Conservation (phyloP, 495 filamentous ascomycete genomes). For the Penicillium cosmopolitanum region DNA sequence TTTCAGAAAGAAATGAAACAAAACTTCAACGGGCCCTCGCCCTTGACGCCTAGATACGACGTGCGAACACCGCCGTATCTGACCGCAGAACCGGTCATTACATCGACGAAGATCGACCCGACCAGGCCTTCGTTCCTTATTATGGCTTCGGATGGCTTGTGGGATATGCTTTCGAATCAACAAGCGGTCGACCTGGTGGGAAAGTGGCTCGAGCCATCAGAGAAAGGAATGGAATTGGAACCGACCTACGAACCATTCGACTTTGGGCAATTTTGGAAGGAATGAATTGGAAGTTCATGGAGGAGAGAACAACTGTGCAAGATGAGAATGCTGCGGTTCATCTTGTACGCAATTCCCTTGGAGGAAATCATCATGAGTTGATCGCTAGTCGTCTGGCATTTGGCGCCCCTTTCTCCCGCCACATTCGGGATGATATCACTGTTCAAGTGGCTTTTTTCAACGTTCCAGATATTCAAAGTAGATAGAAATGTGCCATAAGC, state of each 20-base stretch:
- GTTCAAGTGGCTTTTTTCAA: conserved; percentile 67
- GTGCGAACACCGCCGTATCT: conserved; percentile 64
- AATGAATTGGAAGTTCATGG: conserved; percentile 27
- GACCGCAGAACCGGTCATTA: conserved; percentile 66
- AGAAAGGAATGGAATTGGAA: conserved; percentile 20
- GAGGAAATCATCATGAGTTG: conserved; percentile 60
- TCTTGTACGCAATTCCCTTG: conserved; percentile 63
- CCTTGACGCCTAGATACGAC: conserved; percentile 38
- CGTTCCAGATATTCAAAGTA: conserved; percentile 4
- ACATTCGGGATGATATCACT: conserved; percentile 61
- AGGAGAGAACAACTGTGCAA: conserved; percentile 50
- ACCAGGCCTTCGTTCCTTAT: conserved; percentile 59
- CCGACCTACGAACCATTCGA: conserved; percentile 28
- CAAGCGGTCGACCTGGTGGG: conserved; percentile 63
- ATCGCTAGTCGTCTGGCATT: conserved; percentile 56
- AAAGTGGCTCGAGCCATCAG: conserved; percentile 51
- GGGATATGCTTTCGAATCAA: conserved; percentile 61
- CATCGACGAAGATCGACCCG: conserved; percentile 53
- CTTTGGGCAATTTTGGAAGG: conserved; percentile 31
- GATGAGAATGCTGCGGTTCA: conserved; percentile 67
- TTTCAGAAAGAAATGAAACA: conserved; percentile 45
- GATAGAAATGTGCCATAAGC: not conserved
- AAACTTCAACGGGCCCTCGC: conserved; percentile 52
- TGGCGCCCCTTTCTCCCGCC: conserved; percentile 49
- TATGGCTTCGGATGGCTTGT: conserved; percentile 66